Conservation (phyloP, 371 early-diverging fungal genomes). For the Mortierella sp. region DNA sequence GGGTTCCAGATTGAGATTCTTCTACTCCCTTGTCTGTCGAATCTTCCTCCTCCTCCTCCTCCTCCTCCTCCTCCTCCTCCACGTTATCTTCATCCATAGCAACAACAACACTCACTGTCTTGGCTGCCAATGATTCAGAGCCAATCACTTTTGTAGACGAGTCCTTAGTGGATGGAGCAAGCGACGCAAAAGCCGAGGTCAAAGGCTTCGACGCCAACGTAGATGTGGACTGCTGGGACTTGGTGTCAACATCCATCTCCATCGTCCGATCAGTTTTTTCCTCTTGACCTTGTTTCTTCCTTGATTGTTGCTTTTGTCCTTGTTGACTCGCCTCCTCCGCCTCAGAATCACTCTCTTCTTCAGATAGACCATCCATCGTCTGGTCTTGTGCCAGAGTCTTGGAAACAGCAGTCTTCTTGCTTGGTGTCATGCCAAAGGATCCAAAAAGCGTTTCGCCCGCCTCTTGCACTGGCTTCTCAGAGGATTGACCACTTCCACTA, state of each 20-base stretch:
- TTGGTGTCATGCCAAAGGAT: constrained; percentile 26
- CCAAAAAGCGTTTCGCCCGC: constrained; percentile 38
- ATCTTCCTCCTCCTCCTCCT: constrained; percentile 13
- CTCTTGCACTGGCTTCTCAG: constrained; percentile 40
- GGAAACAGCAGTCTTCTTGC: neutral
- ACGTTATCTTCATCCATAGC: neutral
- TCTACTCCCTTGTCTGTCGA: constrained; percentile 2
- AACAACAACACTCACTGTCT: neutral
- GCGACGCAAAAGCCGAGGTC: too few relatives aligned
- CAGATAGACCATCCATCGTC: neutral
- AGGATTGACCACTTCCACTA: constrained; percentile 12
- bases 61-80: constrained; percentile 20
- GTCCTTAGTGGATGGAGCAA: too few relatives aligned
- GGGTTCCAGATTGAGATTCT: neutral
- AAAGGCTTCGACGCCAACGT: too few relatives aligned
- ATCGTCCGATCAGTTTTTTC: neutral
- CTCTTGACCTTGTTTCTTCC: neutral
- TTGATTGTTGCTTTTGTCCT: neutral
- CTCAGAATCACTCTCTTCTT: constrained; percentile 12
- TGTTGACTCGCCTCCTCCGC: neutral
- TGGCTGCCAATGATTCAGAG: neutral
- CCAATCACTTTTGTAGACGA: too few relatives aligned
- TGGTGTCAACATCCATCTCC: too few relatives aligned
- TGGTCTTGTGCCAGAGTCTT: constrained; percentile 10
- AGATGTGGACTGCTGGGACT: too few relatives aligned